Conservation (phyloP, 306 rosid genomes). For the Dryas alaskensis region DNA sequence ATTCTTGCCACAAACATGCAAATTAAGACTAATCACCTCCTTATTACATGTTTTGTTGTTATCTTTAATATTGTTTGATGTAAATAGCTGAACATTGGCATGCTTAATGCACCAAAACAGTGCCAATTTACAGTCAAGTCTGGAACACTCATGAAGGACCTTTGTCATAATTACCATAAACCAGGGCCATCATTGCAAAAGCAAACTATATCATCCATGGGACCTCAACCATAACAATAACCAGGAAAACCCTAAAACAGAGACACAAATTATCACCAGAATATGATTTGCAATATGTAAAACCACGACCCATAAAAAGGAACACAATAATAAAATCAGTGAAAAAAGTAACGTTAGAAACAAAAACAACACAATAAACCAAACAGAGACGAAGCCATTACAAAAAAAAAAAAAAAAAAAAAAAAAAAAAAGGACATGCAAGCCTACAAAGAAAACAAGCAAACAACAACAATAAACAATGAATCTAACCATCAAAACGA, state of each 20-base stretch:
- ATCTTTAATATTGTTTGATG: too few relatives aligned
- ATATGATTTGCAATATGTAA: not conserved
- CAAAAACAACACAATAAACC: not conserved
- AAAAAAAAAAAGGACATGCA: not conserved
- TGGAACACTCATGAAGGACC: not conserved
- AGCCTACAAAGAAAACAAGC: not conserved
- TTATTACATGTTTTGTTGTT: too few relatives aligned
- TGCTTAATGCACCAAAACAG: not conserved
- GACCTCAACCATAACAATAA: not conserved
- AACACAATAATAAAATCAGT: not conserved
- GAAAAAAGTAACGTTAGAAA: not conserved
- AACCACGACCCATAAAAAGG: not conserved
- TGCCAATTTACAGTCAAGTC: not conserved
- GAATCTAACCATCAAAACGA: not conserved
- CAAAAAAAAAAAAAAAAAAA: not conserved
- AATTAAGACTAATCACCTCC: not conserved
- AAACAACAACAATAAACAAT: not conserved
- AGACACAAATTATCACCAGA: not conserved
- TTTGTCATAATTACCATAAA: not conserved
- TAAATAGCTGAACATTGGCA: not conserved
- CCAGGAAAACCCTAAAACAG: not conserved
- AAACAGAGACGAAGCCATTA: not conserved
- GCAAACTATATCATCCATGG: not conserved
- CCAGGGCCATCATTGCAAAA: not conserved
- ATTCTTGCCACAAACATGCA: not conserved